phyloP scores from a whole-genome alignment of 768 basidiomycete genomes.

The Podaxis sp. region DNA sequence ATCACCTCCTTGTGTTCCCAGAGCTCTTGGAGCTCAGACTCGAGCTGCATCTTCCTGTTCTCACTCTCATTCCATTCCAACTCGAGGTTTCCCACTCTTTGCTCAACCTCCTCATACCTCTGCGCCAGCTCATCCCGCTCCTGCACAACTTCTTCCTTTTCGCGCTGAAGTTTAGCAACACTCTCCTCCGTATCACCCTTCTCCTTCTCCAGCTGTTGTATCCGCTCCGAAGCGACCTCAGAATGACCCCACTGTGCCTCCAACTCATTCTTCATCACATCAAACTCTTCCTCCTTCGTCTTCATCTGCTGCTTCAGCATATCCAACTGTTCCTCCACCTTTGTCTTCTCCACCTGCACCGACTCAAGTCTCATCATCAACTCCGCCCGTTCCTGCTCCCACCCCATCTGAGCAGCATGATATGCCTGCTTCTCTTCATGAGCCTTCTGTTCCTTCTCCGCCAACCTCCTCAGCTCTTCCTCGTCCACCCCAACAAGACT shows the following conservation, averaged over 20 bases:
- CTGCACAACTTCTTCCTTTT: conserved; percentile 31
- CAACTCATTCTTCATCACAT: conserved; percentile 57
- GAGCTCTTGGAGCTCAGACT: conserved; percentile 53
- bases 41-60: conserved; percentile 54
- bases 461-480: conserved; percentile 40
- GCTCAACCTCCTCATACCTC: conserved; percentile 43
- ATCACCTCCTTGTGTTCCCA: conserved; percentile 51
- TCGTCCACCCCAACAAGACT: conserved; percentile 43
- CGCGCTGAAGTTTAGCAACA: conserved; percentile 9
- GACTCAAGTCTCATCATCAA: conserved; percentile 40
- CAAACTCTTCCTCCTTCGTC: conserved; percentile 43
- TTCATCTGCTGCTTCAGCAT: conserved; percentile 38
- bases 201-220: conserved; percentile 37
- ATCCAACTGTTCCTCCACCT: conserved; percentile 44
- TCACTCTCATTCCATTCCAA: conserved; percentile 56
- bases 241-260: conserved; percentile 73
- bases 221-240: conserved; percentile 52
- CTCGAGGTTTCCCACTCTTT: conserved; percentile 47
- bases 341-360: conserved; percentile 43
- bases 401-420: conserved; percentile 38
- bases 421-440: conserved; percentile 43
- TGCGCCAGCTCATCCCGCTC: conserved; percentile 41
- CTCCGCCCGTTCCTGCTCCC: conserved; percentile 54
- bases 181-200: conserved; percentile 33
- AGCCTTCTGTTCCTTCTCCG: conserved; percentile 40